Base-by-base conservation (phyloP, 2,329 filamentous ascomycete species). In the Colletotrichum theobromicola region DNA sequence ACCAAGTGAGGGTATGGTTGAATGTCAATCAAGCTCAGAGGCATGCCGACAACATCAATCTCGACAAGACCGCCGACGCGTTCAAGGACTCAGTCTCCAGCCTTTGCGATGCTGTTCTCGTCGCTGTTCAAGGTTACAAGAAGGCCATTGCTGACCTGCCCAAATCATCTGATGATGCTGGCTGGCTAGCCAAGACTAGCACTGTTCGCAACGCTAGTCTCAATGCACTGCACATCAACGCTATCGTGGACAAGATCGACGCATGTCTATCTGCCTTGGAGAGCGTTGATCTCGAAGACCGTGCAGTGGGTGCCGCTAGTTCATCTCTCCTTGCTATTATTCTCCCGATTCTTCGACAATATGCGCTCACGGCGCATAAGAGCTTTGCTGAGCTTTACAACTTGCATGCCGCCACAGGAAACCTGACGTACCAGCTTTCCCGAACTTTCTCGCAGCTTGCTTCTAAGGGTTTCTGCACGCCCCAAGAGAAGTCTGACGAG, bases 381-480 rank as follows among this genome's bases (percentile, higher is more conserved):
- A 85, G 91, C 12, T 82, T 95, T 16, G 80, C 86, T 12, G 88
- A 90, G 32, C 91, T 93, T 74, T 84, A 91, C 2, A 85, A 88
- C 2, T 85, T 96, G 9, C 95, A 98, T 80, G 87, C 89, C 12
- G 89, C 94, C 15, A 92, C 92, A 3, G 93, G 92, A 78, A 93
- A 94, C 78, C 90, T 98, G 81, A 91, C 94, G 1, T 93, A 94
- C 81, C 90, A 93, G 16, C 89, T 99, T 58, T 91, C 93, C 37
- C 94, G 93, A 64, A 91, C 92, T 0, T 98, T 98, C 82, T 90
- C 91, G 2, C 93, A 95, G 73, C 90, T 99, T 64, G 92, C 94
- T 2, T 90, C 92, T 1, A 92, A 97, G 81, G 97, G 97, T 3
- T 98, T 98, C 87, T 99, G 97, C 81, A 95, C 93, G 24, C 97